phyloP scores from a whole-genome alignment of 2,329 filamentous ascomycete species.

The Penicillium janthinellum region DNA sequence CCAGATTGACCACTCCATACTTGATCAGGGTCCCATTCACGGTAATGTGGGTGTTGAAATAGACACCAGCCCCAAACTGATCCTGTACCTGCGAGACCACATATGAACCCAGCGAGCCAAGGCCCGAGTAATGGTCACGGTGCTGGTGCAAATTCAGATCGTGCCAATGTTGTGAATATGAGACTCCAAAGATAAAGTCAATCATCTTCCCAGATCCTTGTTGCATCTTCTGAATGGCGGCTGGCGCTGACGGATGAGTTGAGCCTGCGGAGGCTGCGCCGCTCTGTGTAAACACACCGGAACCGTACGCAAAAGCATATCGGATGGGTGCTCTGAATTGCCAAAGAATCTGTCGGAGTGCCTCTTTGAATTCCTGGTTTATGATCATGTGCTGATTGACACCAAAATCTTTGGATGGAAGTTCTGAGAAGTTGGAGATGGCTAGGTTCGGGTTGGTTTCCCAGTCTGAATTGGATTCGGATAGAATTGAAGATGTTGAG shows the following conservation, averaged over 20 bases:
- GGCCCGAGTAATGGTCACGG: constrained; percentile 85
- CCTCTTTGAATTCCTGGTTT: constrained; percentile 93
- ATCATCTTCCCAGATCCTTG: constrained; percentile 93
- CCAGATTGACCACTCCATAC: constrained; percentile 93
- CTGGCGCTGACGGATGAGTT: constrained; percentile 77
- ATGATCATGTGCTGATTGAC: constrained; percentile 96
- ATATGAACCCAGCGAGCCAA: constrained; percentile 81
- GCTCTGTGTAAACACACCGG: constrained; percentile 87
- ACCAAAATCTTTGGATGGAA: constrained; percentile 80
- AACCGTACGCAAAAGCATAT: constrained; percentile 97
- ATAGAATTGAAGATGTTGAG: constrained; percentile 34
- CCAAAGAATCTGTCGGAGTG: constrained; percentile 81
- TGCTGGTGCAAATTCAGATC: constrained; percentile 87
- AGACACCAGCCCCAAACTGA: constrained; percentile 85
- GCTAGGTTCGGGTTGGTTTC: constrained; percentile 72
- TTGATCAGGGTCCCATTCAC: constrained; percentile 96
- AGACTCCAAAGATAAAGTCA: constrained; percentile 96
- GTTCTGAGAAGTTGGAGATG: constrained; percentile 72
- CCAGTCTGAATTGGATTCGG: constrained; percentile 67
- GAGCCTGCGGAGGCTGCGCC: constrained; percentile 46
- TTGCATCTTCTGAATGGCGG: constrained; percentile 80
- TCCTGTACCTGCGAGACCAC: constrained; percentile 85
- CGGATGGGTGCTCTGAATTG: constrained; percentile 90
- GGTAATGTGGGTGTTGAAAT: constrained; percentile 95
- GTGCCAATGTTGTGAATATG: constrained; percentile 95